Evolutionary conservation across 345 rosid species (phyloP).

Genomic region (Cardamine chenopodiifolia): DNA sequence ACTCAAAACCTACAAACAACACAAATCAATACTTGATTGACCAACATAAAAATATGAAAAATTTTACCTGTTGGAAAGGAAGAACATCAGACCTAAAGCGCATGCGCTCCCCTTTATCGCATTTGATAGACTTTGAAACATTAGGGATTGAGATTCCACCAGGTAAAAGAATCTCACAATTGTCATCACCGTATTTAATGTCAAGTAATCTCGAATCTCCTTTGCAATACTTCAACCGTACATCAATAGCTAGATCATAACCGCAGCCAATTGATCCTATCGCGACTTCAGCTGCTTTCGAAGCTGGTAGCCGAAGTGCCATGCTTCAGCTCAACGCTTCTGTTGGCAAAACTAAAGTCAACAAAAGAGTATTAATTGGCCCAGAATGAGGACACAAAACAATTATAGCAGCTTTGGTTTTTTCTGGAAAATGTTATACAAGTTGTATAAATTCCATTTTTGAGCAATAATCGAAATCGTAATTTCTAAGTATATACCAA

Average conservation of each 20-base stretch:
- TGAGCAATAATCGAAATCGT: not conserved
- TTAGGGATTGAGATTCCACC: slow-evolving; percentile 79
- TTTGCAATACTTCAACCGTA: slow-evolving; percentile 79
- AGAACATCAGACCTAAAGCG: slow-evolving; percentile 83
- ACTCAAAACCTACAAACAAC: slow-evolving; percentile 9
- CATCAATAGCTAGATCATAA: slow-evolving; percentile 74
- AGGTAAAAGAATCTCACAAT: slow-evolving; percentile 68
- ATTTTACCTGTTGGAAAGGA: slow-evolving; percentile 80
- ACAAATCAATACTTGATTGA: not conserved
- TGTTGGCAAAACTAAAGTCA: not conserved
- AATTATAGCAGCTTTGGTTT: slow-evolving; percentile 12
- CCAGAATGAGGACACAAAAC: slow-evolving; percentile 33
- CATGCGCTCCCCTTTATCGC: slow-evolving; percentile 93
- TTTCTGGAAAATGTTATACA: not conserved
- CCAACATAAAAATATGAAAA: not conserved
- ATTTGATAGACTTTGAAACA: slow-evolving; percentile 82
- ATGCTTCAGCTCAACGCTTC: slow-evolving; percentile 54
- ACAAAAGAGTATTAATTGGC: not conserved
- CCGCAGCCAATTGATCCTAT: slow-evolving; percentile 87
- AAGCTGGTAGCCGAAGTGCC: slow-evolving; percentile 74
- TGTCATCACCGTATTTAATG: slow-evolving; percentile 59
- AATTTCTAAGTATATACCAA: not conserved
- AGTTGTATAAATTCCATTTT: not conserved
- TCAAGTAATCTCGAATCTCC: slow-evolving; percentile 72
- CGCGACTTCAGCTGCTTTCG: slow-evolving; percentile 86